Percentiles rank a stretch among this genome's conserved stretches.
Evolutionary conservation across 495 filamentous ascomycete species (phyloP).

Genomic region (Trypethelium eluteriae): DNA sequence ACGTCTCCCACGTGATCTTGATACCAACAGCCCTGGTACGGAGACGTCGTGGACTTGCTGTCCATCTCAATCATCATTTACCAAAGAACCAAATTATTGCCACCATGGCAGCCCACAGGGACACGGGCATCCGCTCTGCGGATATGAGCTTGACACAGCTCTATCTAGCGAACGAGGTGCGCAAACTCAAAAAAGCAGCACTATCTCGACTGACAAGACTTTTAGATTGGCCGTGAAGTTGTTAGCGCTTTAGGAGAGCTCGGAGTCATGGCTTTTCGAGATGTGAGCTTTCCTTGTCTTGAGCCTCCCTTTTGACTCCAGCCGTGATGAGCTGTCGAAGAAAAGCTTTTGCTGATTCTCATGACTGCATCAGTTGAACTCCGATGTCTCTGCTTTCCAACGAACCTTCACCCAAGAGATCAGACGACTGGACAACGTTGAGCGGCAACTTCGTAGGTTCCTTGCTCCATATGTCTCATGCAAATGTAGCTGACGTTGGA

Average conservation of each 20-base stretch:
- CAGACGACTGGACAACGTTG: constrained; percentile 91
- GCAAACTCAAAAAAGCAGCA: background rate
- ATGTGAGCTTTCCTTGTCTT: constrained; percentile 55
- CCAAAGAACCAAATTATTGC: constrained; percentile 5
- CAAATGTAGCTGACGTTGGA: constrained; percentile 14
- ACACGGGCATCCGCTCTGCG: constrained; percentile 98
- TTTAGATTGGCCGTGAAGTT: constrained; percentile 80
- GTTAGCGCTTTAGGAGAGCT: constrained; percentile 94
- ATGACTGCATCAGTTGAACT: constrained; percentile 63
- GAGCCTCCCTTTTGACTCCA: constrained; percentile 12
- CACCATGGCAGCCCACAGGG: constrained; percentile 52
- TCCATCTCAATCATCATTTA: constrained; percentile 1
- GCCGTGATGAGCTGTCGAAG: background rate
- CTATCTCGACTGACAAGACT: background rate
- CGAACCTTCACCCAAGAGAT: constrained; percentile 97
- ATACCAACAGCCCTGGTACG: background rate
- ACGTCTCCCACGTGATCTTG: background rate
- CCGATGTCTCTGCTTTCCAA: constrained; percentile 87
- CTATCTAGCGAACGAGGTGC: constrained; percentile 82
- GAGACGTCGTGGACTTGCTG: background rate
- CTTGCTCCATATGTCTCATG: background rate
- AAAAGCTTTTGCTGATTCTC: constrained; percentile 22
- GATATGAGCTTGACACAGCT: constrained; percentile 99
- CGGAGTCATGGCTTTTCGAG: constrained; percentile 89
- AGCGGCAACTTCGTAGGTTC: constrained; percentile 83